Percentiles rank a stretch among this genome's conserved stretches.
Evolutionary conservation across 805 yeast genomes (phyloP).

Genomic region (Kodamaea lidongshanica): DNA sequence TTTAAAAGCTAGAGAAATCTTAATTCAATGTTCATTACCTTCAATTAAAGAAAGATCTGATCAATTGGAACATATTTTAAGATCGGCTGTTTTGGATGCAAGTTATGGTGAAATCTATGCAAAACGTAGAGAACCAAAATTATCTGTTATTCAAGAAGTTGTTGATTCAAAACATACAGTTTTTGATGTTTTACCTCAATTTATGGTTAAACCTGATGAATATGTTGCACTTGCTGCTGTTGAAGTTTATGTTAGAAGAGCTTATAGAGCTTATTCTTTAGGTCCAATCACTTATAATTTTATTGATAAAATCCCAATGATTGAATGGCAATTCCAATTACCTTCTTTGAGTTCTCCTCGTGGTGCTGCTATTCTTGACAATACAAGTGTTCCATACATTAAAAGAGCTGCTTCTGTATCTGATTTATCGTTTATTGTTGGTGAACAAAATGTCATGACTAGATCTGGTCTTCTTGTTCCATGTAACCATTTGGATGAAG

Average conservation of each 20-base stretch:
- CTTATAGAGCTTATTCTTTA: slow-evolving; percentile 92
- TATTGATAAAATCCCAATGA: slow-evolving; percentile 54
- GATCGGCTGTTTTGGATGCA: slow-evolving; percentile 84
- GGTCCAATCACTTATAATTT: slow-evolving; percentile 63
- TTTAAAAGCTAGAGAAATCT: slow-evolving; percentile 89
- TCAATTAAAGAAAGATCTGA: slow-evolving; percentile 94
- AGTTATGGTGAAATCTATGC: slow-evolving; percentile 79
- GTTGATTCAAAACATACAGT: slow-evolving; percentile 95
- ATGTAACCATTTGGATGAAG: slow-evolving; percentile 77
- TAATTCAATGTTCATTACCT: slow-evolving; percentile 95
- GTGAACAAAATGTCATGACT: slow-evolving; percentile 54
- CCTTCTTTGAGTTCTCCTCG: slow-evolving; percentile 70
- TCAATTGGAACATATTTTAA: slow-evolving; percentile 92
- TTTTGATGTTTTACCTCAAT: slow-evolving; percentile 91
- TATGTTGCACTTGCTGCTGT: slow-evolving; percentile 94
- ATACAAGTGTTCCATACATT: slow-evolving; percentile 26
- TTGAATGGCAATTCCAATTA: slow-evolving; percentile 84
- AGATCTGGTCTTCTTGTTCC: slow-evolving; percentile 85
- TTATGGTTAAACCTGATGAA: slow-evolving; percentile 74
- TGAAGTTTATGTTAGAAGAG: slow-evolving; percentile 93
- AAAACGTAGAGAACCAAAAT: slow-evolving; percentile 75
- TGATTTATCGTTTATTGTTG: slow-evolving; percentile 81
- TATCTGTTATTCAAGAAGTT: slow-evolving; percentile 77
- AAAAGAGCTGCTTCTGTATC: slow-evolving; percentile 90
- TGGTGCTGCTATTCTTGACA: slow-evolving; percentile 60